phyloP scores from a whole-genome alignment of 345 rosid genomes.

The Kandelia obovata region DNA sequence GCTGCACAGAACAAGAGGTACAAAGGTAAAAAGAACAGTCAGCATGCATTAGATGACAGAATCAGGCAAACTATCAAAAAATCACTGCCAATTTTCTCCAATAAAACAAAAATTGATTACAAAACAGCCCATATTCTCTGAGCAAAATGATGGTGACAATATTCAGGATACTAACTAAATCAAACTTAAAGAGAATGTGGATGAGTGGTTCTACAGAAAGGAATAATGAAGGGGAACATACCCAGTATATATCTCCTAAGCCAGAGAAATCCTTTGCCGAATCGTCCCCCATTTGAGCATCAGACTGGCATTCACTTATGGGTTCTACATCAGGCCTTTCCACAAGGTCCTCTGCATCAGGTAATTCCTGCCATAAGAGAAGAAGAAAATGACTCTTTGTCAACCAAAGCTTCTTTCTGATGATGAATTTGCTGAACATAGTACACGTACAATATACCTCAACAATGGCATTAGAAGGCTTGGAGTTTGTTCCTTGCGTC shows the following conservation, averaged over 20 bases:
- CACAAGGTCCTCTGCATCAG: conserved; percentile 26
- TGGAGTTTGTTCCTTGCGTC: conserved; percentile 24
- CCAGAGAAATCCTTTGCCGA: conserved; percentile 48
- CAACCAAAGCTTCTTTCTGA: conserved; percentile 1
- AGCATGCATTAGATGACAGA: conserved; percentile 11
- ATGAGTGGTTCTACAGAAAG: neutral
- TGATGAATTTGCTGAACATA: conserved; percentile 4
- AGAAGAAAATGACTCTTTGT: neutral
- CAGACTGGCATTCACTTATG: conserved; percentile 40
- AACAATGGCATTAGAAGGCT: conserved; percentile 21
- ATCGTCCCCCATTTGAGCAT: conserved; percentile 36
- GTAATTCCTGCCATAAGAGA: conserved; percentile 41
- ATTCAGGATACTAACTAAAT: neutral
- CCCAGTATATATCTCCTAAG: conserved; percentile 82
- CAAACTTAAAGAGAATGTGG: neutral
- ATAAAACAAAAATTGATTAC: neutral
- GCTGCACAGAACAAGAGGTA: conserved; percentile 41
- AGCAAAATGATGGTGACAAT: neutral
- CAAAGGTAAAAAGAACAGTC: neutral
- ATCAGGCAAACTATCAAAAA: conserved; percentile 7
- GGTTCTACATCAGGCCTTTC: conserved; percentile 40
- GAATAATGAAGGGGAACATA: conserved; percentile 16
- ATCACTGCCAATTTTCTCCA: neutral
- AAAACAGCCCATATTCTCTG: neutral
- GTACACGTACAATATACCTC: conserved; percentile 38